A percentile compares a stretch with the other conserved stretches of the same genome.
These are phyloP conservation scores for Capronia americana DNA, from an alignment of 2,329 filamentous ascomycete species.

Conservation along the genomic window DNA sequence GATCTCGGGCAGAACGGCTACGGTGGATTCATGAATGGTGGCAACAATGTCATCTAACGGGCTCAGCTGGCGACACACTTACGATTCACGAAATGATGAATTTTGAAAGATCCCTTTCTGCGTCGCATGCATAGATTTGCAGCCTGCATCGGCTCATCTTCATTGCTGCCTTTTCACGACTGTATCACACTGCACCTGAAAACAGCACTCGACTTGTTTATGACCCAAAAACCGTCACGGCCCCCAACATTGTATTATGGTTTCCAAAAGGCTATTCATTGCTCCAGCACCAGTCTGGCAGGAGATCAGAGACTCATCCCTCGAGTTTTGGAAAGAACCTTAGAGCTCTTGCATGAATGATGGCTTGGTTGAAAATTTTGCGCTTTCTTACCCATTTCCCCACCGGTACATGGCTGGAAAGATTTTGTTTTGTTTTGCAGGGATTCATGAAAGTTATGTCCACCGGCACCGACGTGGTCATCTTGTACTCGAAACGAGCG, in stretches of 20 bases:
- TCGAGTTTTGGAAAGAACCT: conserved; percentile 23
- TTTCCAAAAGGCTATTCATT: conserved; percentile 22
- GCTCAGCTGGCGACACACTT: conserved; percentile 20
- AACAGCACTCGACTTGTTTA: conserved; percentile 31
- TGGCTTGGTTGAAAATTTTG: conserved; percentile 26
- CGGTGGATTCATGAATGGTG: conserved; percentile 30
- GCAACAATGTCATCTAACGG: conserved; percentile 33
- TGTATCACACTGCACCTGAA: conserved; percentile 30
- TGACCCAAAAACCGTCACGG: conserved; percentile 28
- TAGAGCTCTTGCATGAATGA: conserved; percentile 32
- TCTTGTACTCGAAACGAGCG: conserved; percentile 19
- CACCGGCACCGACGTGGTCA: conserved; percentile 10
- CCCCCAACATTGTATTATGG: conserved; percentile 35
- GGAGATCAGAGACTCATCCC: conserved; percentile 27
- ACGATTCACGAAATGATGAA: conserved; percentile 38
- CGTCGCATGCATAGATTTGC: conserved; percentile 26
- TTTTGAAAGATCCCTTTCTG: conserved; percentile 28
- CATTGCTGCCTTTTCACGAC: conserved; percentile 27
- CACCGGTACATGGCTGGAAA: conserved; percentile 12
- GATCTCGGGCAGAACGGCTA: conserved; percentile 33
- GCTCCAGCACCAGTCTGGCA: conserved; percentile 37
- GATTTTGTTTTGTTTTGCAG: conserved; percentile 11
- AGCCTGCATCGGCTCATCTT: conserved; percentile 10
- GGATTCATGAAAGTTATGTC: conserved; percentile 13
- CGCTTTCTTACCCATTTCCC: conserved; percentile 20